These are phyloP conservation scores for Boletus albobrunnescens DNA, from an alignment of 1,284 basidiomycete species.

Conservation along the genomic window DNA sequence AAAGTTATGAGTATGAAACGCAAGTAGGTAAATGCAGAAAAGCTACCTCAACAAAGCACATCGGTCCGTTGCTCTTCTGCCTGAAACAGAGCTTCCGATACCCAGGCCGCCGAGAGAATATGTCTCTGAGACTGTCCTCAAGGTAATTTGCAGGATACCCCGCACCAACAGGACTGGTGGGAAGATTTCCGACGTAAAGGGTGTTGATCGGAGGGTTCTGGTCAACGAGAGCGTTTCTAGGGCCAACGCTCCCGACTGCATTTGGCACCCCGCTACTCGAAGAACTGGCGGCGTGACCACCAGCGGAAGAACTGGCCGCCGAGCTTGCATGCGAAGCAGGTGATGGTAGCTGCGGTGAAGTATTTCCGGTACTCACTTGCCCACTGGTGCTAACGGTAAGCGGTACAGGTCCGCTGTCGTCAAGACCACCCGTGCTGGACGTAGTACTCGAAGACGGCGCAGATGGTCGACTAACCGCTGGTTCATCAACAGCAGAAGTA, in stretches of 20 bases:
- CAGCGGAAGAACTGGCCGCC: conserved; percentile 24
- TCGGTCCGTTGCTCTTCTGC: conserved; percentile 93
- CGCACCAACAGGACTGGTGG: conserved; percentile 55
- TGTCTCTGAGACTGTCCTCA: conserved; percentile 77
- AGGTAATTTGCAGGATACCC: conserved; percentile 74
- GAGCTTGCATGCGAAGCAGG: conserved; percentile 44
- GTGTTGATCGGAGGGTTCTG: conserved; percentile 94
- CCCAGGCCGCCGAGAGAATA: conserved; percentile 78
- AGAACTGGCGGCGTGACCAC: conserved; percentile 35
- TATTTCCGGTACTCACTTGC: conserved; percentile 33
- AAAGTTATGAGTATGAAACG: conserved; percentile 12
- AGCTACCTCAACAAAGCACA: conserved; percentile 93
- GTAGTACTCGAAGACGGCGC: conserved; percentile 30
- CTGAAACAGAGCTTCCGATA: conserved; percentile 92
- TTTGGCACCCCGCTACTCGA: conserved; percentile 28
- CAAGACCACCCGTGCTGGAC: conserved; percentile 26
- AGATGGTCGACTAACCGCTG: conserved; percentile 20
- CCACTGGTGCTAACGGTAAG: conserved; percentile 51
- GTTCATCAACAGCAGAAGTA: conserved; percentile 23
- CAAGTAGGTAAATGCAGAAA: background rate
- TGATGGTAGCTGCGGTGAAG: conserved; percentile 49
- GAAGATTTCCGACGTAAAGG: conserved; percentile 91
- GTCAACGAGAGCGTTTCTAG: conserved; percentile 66
- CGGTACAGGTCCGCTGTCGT: conserved; percentile 25
- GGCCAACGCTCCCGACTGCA: conserved; percentile 23